These are phyloP conservation scores for Auxenochlorella protothecoides DNA, from an alignment of 139 green algal genomes.

Conservation along the genomic window DNA sequence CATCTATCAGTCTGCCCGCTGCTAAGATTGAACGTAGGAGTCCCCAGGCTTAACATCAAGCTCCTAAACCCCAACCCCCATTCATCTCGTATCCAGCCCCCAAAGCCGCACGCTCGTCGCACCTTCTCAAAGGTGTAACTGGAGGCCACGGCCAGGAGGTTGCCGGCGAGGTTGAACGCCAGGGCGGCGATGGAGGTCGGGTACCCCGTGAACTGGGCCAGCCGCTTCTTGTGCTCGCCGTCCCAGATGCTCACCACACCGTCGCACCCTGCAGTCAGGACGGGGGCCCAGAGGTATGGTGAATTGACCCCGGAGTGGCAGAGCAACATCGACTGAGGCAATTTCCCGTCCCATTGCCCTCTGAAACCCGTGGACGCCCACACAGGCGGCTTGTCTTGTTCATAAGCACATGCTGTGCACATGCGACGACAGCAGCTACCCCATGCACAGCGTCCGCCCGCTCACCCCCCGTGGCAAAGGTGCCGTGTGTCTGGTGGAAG, in stretches of 20 bases:
- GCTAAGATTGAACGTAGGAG: background rate
- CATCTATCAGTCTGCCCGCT: background rate
- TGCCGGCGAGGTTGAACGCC: constrained; percentile 61
- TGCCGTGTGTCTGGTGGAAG: constrained; percentile 69
- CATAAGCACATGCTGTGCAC: too few relatives aligned
- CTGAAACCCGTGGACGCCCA: too few relatives aligned
- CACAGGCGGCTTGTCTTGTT: too few relatives aligned
- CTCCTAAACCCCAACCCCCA: background rate
- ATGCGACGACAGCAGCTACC: too few relatives aligned
- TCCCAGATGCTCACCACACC: constrained; percentile 88
- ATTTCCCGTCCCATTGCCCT: too few relatives aligned
- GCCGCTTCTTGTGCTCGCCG: constrained; percentile 82
- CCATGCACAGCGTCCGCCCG: background rate
- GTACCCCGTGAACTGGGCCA: constrained; percentile 51
- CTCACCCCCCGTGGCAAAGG: constrained; percentile 80
- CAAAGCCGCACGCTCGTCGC: constrained; percentile 17
- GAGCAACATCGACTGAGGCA: too few relatives aligned
- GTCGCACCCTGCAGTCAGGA: constrained; percentile 51
- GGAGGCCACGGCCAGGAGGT: constrained; percentile 67
- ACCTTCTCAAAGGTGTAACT: constrained; percentile 76
- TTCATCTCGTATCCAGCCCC: background rate
- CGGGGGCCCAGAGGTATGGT: background rate
- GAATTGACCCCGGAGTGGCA: background rate
- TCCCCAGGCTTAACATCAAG: background rate
- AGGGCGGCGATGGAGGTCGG: constrained; percentile 73